Base-by-base conservation (phyloP, 2,329 filamentous ascomycete genomes). In the Cordyceps farinosa region DNA sequence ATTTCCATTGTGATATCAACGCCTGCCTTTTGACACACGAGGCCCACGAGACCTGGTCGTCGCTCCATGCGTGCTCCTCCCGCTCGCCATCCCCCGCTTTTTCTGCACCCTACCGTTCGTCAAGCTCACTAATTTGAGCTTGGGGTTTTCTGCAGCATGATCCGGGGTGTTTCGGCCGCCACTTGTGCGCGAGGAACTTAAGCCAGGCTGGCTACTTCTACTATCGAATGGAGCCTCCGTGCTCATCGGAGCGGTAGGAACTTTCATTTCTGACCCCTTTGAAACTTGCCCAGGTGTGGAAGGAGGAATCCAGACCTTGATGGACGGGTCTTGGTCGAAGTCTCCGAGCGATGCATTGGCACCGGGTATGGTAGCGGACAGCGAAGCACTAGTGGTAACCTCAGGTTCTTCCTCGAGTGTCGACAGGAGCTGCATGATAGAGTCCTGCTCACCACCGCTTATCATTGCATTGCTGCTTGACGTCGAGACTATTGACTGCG, bases 371-470 rank as follows among this genome's bases (percentile, higher is more conserved):
- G 29, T 36, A 27, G 29, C 34, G 38, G 22, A 30, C 22, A 38
- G 51, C 27, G 29, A 52, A 52, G 29, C 48, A 22, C 48, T 52
- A 17, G 34, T 32, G 34, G 36, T 27, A 7, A 34, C 22, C 36
- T 40, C n/a, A 40, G 51, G 51, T 30, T 54, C 51, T 15, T 54
- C 51, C 5, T 54, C 51, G 34, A 54, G 51, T 27, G 51, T 54
- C n/a, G 22, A 30, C n/a, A 54, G 22, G 22, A 54, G 51, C n/a
- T 54, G n/a, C 34, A 54, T 54, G 17, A 54, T 54, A 30, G 51
- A 13, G 13, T 54, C 29, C 5, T 45, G 27, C 8, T 57, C 38
- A 30, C 11, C 42, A 13, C 17, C 27, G 42, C 27, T 32, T n/a
- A 22, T 44, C 5, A 47, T 30, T 9, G 38, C 42, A 40, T 17